Base-by-base conservation (phyloP, 176 grass and related monocot genomes). In the Themeda triandra region DNA sequence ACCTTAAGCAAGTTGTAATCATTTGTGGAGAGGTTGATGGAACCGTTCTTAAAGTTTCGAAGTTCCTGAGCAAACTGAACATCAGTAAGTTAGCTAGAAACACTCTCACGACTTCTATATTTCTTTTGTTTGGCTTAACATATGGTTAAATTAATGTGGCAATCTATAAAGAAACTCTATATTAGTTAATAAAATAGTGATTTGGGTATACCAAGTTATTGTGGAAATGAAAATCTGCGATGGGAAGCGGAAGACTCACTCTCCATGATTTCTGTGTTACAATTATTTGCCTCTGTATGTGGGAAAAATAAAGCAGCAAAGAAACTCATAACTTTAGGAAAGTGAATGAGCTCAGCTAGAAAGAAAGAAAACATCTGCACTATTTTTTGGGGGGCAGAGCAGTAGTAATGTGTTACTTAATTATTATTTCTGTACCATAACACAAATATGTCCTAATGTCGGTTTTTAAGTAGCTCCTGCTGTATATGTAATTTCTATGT, bases 1-100 rank as follows among this genome's bases (percentile, higher is more conserved):
- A 84, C 63, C 63, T 84, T 40, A 84, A 84, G 73, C 29, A 24
- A n/a, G 45, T 77, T 53, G 30, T 76, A 36, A 14, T 84, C 10
- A 1, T 5, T 9, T 84, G 44, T 84, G 19, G 28, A 76, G 4
- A 5, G 21, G 17, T 77, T 36, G n/a, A 68, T n/a, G 10, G 39
- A 44, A 84, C 15, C 23, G 24, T 84, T 69, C 10, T 54, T 48
- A 28, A 67, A 28, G 18, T 84, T 31, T 29, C 77, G 32, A 30
- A 15, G 44, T 67, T 62, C 45, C 49, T 84, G 45, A 68, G 71
- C 10, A 51, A 74, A 51, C 44, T 74, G 46, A 45, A 51, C 28
- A 75, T 75, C 4, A 31, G 71, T 75, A 75, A 21, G 45, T 12
- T 74, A 13, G 27, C 28, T 29, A 33, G 65, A 4, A 9, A 74